These are phyloP conservation scores for Meyerozyma carpophila DNA, from an alignment of 1,139 yeast genomes.

Conservation along the genomic window DNA sequence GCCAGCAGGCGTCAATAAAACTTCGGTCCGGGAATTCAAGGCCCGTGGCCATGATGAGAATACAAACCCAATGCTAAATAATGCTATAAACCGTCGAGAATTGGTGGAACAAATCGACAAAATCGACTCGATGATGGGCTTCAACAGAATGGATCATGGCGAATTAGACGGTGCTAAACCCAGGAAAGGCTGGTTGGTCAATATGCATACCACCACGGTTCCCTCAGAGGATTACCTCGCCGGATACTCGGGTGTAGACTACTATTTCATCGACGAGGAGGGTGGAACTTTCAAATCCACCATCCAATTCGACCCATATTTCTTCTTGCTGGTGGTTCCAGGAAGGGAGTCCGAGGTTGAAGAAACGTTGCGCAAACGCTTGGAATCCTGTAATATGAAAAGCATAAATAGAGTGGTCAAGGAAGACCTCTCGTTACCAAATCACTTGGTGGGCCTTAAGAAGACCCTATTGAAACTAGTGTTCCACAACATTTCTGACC, in stretches of 20 bases:
- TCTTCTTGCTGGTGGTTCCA: conserved; percentile 63
- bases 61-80: conserved; percentile 36
- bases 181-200: conserved; percentile 81
- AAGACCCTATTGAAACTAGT: conserved; percentile 60
- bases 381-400: conserved; percentile 59
- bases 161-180: conserved; percentile 44
- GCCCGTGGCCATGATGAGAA: background rate
- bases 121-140: conserved; percentile 78
- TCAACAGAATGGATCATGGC: conserved; percentile 69
- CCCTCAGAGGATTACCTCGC: conserved; percentile 50
- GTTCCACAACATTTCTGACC: conserved; percentile 73
- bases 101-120: conserved; percentile 52
- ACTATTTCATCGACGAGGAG: conserved; percentile 93
- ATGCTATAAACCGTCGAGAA: conserved; percentile 35
- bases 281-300: conserved; percentile 95
- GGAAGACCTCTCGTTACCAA: conserved; percentile 77
- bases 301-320: conserved; percentile 80
- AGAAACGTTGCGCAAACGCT: conserved; percentile 65
- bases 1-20: background rate
- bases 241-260: conserved; percentile 78
- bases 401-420: conserved; percentile 50
- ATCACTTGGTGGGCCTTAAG: conserved; percentile 78
- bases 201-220: conserved; percentile 72
- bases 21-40: background rate
- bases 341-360: conserved; percentile 80